Base-by-base conservation (phyloP, 1,139 yeast species). In the Kodamaea ohmeri region DNA sequence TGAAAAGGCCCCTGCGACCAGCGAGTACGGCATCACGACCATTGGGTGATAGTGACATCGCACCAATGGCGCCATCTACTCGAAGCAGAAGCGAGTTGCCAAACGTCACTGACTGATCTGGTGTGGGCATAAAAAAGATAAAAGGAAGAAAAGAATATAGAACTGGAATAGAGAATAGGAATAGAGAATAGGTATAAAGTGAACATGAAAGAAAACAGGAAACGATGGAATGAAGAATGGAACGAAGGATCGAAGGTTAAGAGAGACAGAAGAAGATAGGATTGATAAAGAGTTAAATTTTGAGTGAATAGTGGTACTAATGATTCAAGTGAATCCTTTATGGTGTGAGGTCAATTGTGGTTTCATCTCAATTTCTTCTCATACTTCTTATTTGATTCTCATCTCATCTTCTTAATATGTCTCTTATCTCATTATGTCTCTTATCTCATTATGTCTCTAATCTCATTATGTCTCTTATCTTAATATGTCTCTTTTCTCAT, bases 21-120 rank as follows among this genome's bases (percentile, higher is more conserved):
- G 97, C 98, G 25, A 92, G 63, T 2, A 88, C 97, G 9, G 90
- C 95, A 55, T 92, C 98, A 46, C 97, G 65, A 2, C 97, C 96
- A 39, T 84, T 82, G 8, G 98, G 97, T 33, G 94, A 80, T 13
- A 90, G 76, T 1, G 97, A 84, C 78, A 92, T 88, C 9, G 98
- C 95, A 13, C 95, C 94, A 39, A 88, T 86, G 25, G 94, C 94
- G 7, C 94, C 94, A 58, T 92, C 97, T 34, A 92, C 96, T 35
- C 95, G 67, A 37, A 92, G 63, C 46, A 94, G 84, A 37, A 90
- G 76, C 14, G 94, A 73, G 48, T 81, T 81, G n/a, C 85, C 89
- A 57, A 84, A 84, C 0, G 90, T 83, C 6, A 73, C 58, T 14
- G 82, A 63, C 29, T 66, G 67, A 43, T 55, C 28, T 4, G 50